These are phyloP conservation scores for Solanum tarapatanum DNA, from an alignment of 257 asterid genomes.

Conservation along the genomic window DNA sequence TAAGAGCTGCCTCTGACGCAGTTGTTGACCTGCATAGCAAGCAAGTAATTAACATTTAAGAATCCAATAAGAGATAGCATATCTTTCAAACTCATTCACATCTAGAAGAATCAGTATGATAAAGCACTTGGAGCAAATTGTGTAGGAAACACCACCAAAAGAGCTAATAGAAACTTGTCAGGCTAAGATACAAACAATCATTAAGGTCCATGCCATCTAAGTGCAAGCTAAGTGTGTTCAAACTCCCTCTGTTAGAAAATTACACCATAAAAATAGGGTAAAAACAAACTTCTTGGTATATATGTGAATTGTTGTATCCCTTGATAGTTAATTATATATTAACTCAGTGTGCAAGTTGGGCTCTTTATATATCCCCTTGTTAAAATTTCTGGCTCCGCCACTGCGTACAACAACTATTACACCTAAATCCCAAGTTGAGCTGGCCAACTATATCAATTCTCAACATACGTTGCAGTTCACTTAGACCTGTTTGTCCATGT, in stretches of 20 bases:
- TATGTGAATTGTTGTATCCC: not conserved
- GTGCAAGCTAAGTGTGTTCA: not conserved
- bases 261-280: not conserved
- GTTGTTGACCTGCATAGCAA: constrained; percentile 63
- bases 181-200: not conserved
- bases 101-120: not conserved
- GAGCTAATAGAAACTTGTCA: not conserved
- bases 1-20: constrained; percentile 54
- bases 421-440: not conserved
- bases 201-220: not conserved
- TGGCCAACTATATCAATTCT: not conserved
- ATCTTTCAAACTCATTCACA: not conserved
- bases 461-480: not conserved
- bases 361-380: not conserved
- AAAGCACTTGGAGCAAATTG: not conserved
- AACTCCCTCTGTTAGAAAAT: not conserved
- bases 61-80: not conserved
- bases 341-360: not conserved
- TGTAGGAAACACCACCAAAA: not conserved
- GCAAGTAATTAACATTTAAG: not conserved
- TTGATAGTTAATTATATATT: not conserved
- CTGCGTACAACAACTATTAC: not conserved
- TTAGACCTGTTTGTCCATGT: not conserved
- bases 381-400: not conserved
- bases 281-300: not conserved